A percentile compares a stretch with the other conserved stretches of the same genome.
Conservation (phyloP, 495 filamentous ascomycete species). For the Cudoniella acicularis region DNA sequence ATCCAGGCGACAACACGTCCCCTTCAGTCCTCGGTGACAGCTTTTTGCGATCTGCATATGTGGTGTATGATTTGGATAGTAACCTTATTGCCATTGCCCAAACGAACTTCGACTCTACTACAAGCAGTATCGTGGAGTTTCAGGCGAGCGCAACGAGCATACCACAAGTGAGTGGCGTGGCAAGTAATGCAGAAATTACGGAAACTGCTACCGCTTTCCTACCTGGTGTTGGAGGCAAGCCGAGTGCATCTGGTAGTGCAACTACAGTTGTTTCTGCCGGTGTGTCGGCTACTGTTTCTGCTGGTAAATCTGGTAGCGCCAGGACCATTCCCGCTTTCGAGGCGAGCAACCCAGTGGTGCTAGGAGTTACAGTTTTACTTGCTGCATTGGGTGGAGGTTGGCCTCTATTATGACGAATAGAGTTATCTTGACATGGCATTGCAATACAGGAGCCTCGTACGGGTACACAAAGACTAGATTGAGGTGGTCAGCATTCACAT, state of each 20-base stretch:
- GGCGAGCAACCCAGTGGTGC: too few species aligned
- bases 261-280: not conserved
- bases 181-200: constrained; percentile 30
- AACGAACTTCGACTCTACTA: constrained; percentile 74
- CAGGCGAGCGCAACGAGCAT: constrained; percentile 15
- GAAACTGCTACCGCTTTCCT: constrained; percentile 9
- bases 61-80: constrained; percentile 85
- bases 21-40: constrained; percentile 68
- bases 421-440: too few species aligned
- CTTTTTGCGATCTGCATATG: constrained; percentile 88
- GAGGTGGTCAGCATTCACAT: too few species aligned
- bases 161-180: constrained; percentile 33
- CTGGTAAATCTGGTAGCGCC: too few species aligned
- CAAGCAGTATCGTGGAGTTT: constrained; percentile 44
- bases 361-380: too few species aligned
- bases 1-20: constrained; percentile 7
- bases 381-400: too few species aligned
- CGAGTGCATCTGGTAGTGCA: not conserved
- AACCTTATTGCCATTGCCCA: constrained; percentile 83
- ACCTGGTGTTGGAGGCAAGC: not conserved
- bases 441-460: too few species aligned
- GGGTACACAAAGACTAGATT: too few species aligned
- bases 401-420: too few species aligned
- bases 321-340: too few species aligned
- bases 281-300: not conserved